Conservation (phyloP, 2,329 filamentous ascomycete genomes). For the Diaporthe humulicola region DNA sequence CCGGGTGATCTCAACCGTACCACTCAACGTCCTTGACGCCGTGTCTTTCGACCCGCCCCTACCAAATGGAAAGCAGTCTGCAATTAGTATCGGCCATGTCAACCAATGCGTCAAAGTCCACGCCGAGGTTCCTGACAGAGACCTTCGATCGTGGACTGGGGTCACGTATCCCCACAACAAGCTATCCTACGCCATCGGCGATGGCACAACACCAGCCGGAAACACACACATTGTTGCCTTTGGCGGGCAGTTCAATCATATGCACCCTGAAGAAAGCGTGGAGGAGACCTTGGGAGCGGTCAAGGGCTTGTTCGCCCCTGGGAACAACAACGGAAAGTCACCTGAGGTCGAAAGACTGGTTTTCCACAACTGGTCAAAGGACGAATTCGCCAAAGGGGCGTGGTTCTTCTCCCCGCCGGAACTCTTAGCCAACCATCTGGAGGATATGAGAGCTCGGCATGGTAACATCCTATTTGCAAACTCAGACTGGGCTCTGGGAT, state of each 20-base stretch:
- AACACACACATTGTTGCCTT: conserved; percentile 11
- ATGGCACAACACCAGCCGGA: conserved; percentile 52
- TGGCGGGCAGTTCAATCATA: conserved; percentile 3
- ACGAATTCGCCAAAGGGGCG: conserved; percentile 38
- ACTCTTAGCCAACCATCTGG: not conserved
- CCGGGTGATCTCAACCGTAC: not conserved
- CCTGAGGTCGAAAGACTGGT: not conserved
- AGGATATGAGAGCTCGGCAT: conserved; percentile 45
- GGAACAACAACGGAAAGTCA: not conserved
- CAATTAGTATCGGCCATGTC: conserved; percentile 34
- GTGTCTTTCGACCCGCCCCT: not conserved
- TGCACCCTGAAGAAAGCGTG: not conserved
- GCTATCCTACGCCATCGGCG: conserved; percentile 57
- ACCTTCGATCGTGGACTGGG: conserved; percentile 59
- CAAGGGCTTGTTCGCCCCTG: not conserved
- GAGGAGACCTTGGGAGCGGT: not conserved
- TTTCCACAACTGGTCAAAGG: conserved; percentile 11
- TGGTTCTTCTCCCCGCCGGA: not conserved
- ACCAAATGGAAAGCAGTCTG: conserved; percentile 52
- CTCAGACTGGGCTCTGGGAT: conserved; percentile 63
- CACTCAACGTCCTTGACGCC: not conserved
- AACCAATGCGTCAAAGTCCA: conserved; percentile 17
- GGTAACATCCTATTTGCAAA: conserved; percentile 61
- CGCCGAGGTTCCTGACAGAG: conserved; percentile 50
- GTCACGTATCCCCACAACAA: conserved; percentile 57